Evolutionary conservation across 2,329 filamentous ascomycete genomes (phyloP).

Genomic region (Onygena corvina): DNA sequence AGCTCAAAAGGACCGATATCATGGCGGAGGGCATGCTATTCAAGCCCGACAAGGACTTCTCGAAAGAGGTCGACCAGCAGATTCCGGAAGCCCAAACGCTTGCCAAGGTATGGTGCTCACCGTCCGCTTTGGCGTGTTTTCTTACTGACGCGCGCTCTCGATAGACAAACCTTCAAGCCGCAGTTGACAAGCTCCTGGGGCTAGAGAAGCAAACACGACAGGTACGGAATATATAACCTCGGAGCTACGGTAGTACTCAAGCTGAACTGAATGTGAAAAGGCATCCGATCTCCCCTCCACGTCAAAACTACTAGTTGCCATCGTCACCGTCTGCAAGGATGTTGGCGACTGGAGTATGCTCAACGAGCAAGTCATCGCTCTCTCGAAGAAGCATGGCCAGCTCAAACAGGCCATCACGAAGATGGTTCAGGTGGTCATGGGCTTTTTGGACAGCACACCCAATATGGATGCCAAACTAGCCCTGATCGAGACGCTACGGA

Average conservation of each 20-base stretch:
- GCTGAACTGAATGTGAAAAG: slow-evolving; percentile 36
- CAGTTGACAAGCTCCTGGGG: slow-evolving; percentile 81
- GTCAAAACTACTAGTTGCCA: slow-evolving; percentile 71
- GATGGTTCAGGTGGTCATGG: slow-evolving; percentile 97
- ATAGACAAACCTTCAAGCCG: slow-evolving; percentile 59
- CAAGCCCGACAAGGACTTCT: slow-evolving; percentile 98
- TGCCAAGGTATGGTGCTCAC: slow-evolving; percentile 53
- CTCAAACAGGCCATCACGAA: slow-evolving; percentile 98
- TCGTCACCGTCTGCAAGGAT: slow-evolving; percentile 90
- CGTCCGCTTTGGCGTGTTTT: not conserved
- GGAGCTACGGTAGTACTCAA: not conserved
- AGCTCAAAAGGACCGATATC: slow-evolving; percentile 22
- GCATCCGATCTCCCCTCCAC: slow-evolving; percentile 93
- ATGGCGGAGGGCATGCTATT: slow-evolving; percentile 71
- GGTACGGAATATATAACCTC: slow-evolving; percentile 41
- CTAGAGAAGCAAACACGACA: slow-evolving; percentile 97
- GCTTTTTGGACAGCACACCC: slow-evolving; percentile 76
- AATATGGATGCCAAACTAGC: slow-evolving; percentile 78
- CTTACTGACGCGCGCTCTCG: slow-evolving; percentile 13
- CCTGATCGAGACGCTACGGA: slow-evolving; percentile 87
- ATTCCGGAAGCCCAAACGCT: slow-evolving; percentile 83
- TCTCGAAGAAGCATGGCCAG: slow-evolving; percentile 99
- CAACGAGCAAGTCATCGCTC: slow-evolving; percentile 88
- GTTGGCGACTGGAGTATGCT: slow-evolving; percentile 84
- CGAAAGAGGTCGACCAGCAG: slow-evolving; percentile 85